These are phyloP conservation scores for Sicyos baderoa DNA, from an alignment of 306 rosid genomes.

Conservation along the genomic window DNA sequence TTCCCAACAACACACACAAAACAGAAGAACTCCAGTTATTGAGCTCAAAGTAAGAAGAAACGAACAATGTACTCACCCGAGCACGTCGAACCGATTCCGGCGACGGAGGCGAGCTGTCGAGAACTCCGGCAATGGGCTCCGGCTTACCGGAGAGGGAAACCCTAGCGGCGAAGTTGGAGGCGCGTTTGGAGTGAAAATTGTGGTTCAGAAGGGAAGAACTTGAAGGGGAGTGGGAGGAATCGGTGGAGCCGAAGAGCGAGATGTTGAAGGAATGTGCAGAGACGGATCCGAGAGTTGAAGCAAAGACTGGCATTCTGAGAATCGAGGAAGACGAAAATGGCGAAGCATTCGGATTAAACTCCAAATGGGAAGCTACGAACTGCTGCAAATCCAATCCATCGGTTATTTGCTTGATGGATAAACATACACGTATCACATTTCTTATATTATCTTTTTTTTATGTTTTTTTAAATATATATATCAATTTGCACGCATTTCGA, in stretches of 20 bases:
- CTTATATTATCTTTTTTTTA: background rate
- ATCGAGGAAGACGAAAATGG: background rate
- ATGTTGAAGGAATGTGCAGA: conserved; percentile 31
- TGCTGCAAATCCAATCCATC: background rate
- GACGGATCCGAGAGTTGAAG: conserved; percentile 41
- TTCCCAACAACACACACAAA: no score
- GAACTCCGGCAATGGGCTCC: conserved; percentile 24
- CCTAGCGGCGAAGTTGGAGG: conserved; percentile 24
- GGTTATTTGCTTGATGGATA: background rate
- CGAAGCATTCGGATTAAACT: background rate
- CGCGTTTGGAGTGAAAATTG: conserved; percentile 27
- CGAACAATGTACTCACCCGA: conserved; percentile 43
- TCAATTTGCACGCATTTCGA: no score
- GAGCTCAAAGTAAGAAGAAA: background rate
- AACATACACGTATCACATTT: background rate
- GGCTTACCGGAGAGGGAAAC: conserved; percentile 37
- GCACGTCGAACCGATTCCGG: conserved; percentile 35
- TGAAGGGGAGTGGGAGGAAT: conserved; percentile 13
- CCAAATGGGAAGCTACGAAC: background rate
- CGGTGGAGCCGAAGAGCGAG: conserved; percentile 27
- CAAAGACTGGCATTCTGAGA: conserved; percentile 38
- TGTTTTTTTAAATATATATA: no score
- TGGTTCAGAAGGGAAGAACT: conserved; percentile 19
- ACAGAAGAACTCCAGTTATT: no score
- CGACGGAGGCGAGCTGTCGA: conserved; percentile 35